These are phyloP conservation scores for Seminavis robusta DNA, from an alignment of 108 stramenopile genomes.

Conservation along the genomic window DNA sequence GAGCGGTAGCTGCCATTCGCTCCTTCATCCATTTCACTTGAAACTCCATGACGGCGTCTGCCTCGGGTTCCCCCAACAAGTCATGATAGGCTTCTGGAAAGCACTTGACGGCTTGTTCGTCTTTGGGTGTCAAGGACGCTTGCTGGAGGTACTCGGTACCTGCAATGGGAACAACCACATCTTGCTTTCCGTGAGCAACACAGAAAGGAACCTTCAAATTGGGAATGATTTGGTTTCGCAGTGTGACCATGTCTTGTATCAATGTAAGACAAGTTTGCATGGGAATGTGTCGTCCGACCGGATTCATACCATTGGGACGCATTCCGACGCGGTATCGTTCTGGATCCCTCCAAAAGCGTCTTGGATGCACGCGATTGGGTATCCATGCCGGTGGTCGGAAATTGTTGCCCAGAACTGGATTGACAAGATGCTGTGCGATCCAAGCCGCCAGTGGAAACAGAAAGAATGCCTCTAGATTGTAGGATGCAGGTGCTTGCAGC, in stretches of 20 bases:
- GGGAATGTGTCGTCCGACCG: conserved; percentile 16
- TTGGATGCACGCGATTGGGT: too few relatives aligned
- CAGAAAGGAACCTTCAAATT: conserved; percentile 28
- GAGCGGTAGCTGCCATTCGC: too few relatives aligned
- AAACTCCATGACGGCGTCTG: conserved; percentile 25
- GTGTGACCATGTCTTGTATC: conserved; percentile 19
- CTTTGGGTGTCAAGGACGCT: conserved; percentile 2
- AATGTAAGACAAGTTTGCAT: conserved; percentile 29
- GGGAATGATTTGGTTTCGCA: conserved; percentile 24
- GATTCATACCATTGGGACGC: conserved; percentile 16
- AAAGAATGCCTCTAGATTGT: conserved; percentile 40
- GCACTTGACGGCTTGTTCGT: conserved; percentile 14
- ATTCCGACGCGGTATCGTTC: background rate
- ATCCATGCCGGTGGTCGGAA: too few relatives aligned
- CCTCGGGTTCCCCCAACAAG: conserved; percentile 26
- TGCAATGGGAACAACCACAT: conserved; percentile 29
- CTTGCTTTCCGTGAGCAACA: conserved; percentile 27
- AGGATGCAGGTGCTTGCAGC: conserved; percentile 33
- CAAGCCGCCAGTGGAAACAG: too few relatives aligned
- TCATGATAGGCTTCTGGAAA: conserved; percentile 31
- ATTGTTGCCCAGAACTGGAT: conserved; percentile 38
- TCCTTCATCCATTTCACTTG: conserved; percentile 15
- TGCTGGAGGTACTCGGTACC: conserved; percentile 29
- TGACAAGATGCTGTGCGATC: conserved; percentile 24
- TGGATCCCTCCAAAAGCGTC: conserved; percentile 33